Base-by-base conservation (phyloP, 78 protist species). In the Parvularia atlantis region DNA sequence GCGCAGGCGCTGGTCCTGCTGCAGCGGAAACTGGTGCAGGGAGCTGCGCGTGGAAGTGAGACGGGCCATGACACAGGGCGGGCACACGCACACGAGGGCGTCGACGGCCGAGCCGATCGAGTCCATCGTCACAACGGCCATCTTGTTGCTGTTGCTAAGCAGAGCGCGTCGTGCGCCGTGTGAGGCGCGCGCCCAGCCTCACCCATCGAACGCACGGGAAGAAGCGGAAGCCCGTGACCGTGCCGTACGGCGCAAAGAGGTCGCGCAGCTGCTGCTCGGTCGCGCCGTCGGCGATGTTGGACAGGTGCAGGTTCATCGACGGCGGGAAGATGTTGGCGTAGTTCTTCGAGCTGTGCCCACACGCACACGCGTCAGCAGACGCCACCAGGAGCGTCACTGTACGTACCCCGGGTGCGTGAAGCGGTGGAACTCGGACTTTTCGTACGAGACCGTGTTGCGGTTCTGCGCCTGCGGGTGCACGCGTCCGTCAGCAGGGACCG, bases 291-390 rank as follows among this genome's bases (percentile, higher is more conserved):
- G 88, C 78, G n/a, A 83, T 39, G 62, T 83, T 83, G 46, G 75
- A 62, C 60, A 83, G 53, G 64, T 83, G 88, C 19, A 83, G 66
- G 10, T 54, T 71, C 33, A 22, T 19, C 5, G 75, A 67, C n/a
- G 88, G 88, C 37, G 88, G 83, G 57, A 66, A 78, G 26, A 83
- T 83, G 52, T 83, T 69, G 33, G 41, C 74, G 33, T 67, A 77
- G 52, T 83, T 83, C 48, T 83, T 83, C 28, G 83, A 77, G 11
- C 83, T 79, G 36, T n/a, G n/a, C n/a, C n/a, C n/a, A n/a, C n/a
- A n/a, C n/a, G n/a, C n/a, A n/a, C 76, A 77, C 31, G 58, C 31
- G 24, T 26, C 24, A 53, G 22, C 58, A 53, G 24, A 26, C 24
- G 58, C 24, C 31, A 24, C 22, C 22, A 53, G 24, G 58, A 26